Evolutionary conservation across 2,329 filamentous ascomycete genomes (phyloP).

Genomic region (Pyrenochaeta sp.): DNA sequence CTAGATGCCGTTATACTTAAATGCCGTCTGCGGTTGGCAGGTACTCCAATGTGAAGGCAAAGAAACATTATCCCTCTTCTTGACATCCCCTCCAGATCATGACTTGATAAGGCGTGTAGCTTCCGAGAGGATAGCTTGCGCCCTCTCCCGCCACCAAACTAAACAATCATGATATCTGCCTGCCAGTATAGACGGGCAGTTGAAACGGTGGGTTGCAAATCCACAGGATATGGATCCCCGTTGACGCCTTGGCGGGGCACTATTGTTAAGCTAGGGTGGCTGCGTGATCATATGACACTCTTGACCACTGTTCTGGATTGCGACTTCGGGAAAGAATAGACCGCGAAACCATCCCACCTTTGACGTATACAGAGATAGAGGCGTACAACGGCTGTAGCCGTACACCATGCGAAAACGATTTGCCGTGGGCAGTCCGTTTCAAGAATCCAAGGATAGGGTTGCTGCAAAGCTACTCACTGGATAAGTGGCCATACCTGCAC

Average conservation of each 20-base stretch:
- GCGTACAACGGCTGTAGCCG: slow-evolving; percentile 15
- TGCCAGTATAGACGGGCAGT: not conserved
- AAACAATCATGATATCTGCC: not conserved
- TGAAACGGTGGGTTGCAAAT: slow-evolving; percentile 21
- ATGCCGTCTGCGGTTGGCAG: not conserved
- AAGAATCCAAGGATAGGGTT: slow-evolving; percentile 32
- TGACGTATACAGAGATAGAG: slow-evolving; percentile 6
- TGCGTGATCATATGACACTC: slow-evolving; percentile 45
- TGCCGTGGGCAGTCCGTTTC: slow-evolving; percentile 33
- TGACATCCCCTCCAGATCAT: not conserved
- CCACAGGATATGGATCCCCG: slow-evolving; percentile 21
- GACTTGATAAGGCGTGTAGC: not conserved
- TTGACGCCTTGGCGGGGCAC: slow-evolving; percentile 33
- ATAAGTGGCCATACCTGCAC: slow-evolving; percentile 21
- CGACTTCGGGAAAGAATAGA: slow-evolving; percentile 28
- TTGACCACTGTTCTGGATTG: slow-evolving; percentile 37
- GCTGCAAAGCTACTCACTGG: slow-evolving; percentile 14
- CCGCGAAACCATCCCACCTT: slow-evolving; percentile 20
- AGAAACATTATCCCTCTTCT: not conserved
- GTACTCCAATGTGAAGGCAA: not conserved
- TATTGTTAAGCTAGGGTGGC: slow-evolving; percentile 30
- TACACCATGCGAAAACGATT: slow-evolving; percentile 14
- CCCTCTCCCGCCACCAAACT: not conserved
- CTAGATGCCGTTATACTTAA: not conserved
- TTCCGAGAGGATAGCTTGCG: not conserved